Conservation (phyloP, 2,329 filamentous ascomycete genomes). For the Aureobasidium sp. region DNA sequence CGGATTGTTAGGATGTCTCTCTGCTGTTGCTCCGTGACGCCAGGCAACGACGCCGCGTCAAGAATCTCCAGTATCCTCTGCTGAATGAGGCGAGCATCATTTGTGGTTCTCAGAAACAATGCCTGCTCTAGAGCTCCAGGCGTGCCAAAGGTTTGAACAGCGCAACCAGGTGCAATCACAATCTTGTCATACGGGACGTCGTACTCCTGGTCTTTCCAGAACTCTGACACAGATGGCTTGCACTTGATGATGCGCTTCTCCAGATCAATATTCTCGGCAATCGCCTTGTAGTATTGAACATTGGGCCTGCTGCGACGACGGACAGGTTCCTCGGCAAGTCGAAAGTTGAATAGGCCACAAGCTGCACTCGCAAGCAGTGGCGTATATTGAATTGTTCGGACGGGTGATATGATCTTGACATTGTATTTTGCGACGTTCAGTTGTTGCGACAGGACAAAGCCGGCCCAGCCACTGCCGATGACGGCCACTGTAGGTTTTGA, state of each 20-base stretch:
- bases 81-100: constrained; percentile 31
- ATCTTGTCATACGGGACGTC: constrained; percentile 37
- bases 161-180: constrained; percentile 37
- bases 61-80: constrained; percentile 32
- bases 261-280: constrained; percentile 35
- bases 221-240: constrained; percentile 27
- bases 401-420: constrained; percentile 37
- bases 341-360: constrained; percentile 40
- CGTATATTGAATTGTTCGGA: constrained; percentile 39
- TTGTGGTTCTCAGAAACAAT: constrained; percentile 32
- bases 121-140: constrained; percentile 35
- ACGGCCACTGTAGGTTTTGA: constrained; percentile 24
- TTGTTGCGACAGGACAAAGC: constrained; percentile 34
- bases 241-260: constrained; percentile 30
- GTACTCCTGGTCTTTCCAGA: constrained; percentile 29
- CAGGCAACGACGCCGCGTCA: constrained; percentile 31
- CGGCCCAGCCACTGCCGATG: constrained; percentile 37
- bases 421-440: constrained; percentile 32
- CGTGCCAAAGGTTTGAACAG: constrained; percentile 35
- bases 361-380: constrained; percentile 40
- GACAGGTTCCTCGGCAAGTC: constrained; percentile 40
- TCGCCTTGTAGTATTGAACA: constrained; percentile 36
- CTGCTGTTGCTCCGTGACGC: constrained; percentile 25
- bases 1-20: constrained; percentile 32
- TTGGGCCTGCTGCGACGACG: constrained; percentile 28